Evolutionary conservation across 768 basidiomycete genomes (phyloP).

Genomic region (Lentinus brumalis): DNA sequence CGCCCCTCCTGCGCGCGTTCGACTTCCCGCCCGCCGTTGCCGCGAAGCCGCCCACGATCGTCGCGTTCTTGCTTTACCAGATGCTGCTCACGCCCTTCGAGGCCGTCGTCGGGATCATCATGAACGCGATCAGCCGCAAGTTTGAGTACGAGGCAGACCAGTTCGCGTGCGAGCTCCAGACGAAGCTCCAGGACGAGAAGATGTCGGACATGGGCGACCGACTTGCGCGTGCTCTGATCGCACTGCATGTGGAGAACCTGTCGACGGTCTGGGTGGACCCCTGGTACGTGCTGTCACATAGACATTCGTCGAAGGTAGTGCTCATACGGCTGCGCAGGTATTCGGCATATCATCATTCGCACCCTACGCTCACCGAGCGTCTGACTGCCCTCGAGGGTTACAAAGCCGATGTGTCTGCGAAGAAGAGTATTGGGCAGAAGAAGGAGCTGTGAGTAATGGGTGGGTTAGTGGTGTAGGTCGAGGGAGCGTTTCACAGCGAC

Average conservation of each 20-base stretch:
- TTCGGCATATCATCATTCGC: slow-evolving; percentile 94
- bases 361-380: slow-evolving; percentile 92
- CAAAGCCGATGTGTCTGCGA: slow-evolving; percentile 13
- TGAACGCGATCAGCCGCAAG: slow-evolving; percentile 81
- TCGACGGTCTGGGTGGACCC: slow-evolving; percentile 94
- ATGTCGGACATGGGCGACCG: slow-evolving; percentile 88
- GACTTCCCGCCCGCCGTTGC: slow-evolving; percentile 72
- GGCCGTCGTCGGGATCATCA: slow-evolving; percentile 65
- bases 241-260: slow-evolving; percentile 89
- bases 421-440: slow-evolving; percentile 17
- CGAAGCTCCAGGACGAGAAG: slow-evolving; percentile 46
- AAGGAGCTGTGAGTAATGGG: slow-evolving; percentile 24
- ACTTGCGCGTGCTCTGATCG: slow-evolving; percentile 78
- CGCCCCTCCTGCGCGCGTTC: slow-evolving; percentile 77
- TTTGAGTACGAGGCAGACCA: slow-evolving; percentile 95
- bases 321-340: slow-evolving; percentile 51
- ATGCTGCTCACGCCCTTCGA: slow-evolving; percentile 85
- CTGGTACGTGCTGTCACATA: slow-evolving; percentile 53
- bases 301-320: no score
- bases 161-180: slow-evolving; percentile 77
- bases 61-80: slow-evolving; percentile 89
- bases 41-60: slow-evolving; percentile 71
- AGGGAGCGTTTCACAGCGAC: no score
- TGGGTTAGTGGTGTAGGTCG: no score
- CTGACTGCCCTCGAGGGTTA: slow-evolving; percentile 71